Evolutionary conservation across 371 early-diverging fungal genomes (phyloP).

Genomic region (Mortierella sp.): DNA sequence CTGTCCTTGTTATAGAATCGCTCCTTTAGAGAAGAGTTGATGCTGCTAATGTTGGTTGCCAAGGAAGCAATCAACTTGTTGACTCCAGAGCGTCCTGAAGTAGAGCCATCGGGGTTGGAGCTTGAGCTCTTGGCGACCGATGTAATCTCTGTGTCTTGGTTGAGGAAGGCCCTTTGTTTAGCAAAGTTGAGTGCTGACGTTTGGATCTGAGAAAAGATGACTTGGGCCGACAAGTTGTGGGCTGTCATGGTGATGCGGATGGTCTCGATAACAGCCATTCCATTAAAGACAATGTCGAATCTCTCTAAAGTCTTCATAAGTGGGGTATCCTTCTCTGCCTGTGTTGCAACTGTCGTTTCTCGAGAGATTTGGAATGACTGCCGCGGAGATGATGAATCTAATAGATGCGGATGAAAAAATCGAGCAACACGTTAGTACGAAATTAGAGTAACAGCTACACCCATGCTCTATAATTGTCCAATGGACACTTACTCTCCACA

Average conservation of each 20-base stretch:
- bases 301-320: conserved; percentile 29
- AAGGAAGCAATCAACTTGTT: conserved; percentile 45
- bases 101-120: conserved; percentile 38
- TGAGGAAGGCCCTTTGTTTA: conserved; percentile 35
- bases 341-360: conserved; percentile 5
- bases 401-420: too few relatives aligned
- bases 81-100: conserved; percentile 23
- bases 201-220: conserved; percentile 48
- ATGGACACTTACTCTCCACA: conserved; percentile 27
- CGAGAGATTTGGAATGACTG: conserved; percentile 42
- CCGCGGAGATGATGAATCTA: conserved; percentile 46
- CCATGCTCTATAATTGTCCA: too few relatives aligned
- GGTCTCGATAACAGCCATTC: conserved; percentile 51
- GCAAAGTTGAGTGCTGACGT: conserved; percentile 50
- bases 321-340: conserved; percentile 6
- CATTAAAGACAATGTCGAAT: conserved; percentile 50
- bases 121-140: conserved; percentile 45
- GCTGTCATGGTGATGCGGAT: conserved; percentile 47
- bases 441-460: too few relatives aligned
- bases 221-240: conserved; percentile 42
- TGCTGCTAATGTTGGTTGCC: conserved; percentile 49
- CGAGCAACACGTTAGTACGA: too few relatives aligned
- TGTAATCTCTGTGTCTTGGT: conserved; percentile 36
- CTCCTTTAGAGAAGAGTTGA: conserved; percentile 43
- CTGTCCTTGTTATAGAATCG: conserved; percentile 41